Evolutionary conservation across 257 asterid species (phyloP).

Genomic region (Haberlea rhodopensis): DNA sequence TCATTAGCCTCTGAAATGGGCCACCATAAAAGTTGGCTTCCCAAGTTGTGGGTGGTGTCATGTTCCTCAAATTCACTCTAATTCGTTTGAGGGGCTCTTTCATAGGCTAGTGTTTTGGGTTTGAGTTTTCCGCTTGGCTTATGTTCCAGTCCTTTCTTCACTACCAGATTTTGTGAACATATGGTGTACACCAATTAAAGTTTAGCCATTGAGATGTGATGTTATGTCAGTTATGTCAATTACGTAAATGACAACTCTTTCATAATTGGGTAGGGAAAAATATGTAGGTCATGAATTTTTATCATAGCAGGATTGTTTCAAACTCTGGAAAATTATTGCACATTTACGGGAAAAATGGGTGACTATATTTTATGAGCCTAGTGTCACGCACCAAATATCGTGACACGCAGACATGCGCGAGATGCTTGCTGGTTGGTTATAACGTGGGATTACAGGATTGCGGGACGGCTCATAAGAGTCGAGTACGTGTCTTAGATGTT

Average conservation of each 20-base stretch:
- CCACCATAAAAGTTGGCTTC: background rate
- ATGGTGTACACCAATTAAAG: background rate
- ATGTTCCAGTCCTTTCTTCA: background rate
- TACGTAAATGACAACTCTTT: background rate
- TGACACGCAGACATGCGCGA: no score
- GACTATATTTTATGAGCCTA: background rate
- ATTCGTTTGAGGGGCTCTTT: background rate
- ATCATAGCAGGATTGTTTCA: background rate
- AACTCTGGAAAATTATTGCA: slow-evolving; percentile 11
- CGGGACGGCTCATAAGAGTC: no score
- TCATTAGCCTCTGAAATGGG: background rate
- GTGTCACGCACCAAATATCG: no score
- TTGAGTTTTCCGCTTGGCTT: background rate
- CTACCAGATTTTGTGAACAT: background rate
- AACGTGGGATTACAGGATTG: no score
- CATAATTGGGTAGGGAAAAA: background rate
- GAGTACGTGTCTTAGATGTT: no score
- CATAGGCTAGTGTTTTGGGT: background rate
- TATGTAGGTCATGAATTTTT: background rate
- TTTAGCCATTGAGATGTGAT: background rate
- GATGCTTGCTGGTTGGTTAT: no score
- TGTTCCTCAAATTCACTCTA: background rate
- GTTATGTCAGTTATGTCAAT: background rate
- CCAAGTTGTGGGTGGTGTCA: background rate
- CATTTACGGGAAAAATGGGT: background rate